Percentiles rank a stretch among this genome's conserved stretches.
Conservation (phyloP, 345 rosid species). For the Tarenaya hassleriana region DNA sequence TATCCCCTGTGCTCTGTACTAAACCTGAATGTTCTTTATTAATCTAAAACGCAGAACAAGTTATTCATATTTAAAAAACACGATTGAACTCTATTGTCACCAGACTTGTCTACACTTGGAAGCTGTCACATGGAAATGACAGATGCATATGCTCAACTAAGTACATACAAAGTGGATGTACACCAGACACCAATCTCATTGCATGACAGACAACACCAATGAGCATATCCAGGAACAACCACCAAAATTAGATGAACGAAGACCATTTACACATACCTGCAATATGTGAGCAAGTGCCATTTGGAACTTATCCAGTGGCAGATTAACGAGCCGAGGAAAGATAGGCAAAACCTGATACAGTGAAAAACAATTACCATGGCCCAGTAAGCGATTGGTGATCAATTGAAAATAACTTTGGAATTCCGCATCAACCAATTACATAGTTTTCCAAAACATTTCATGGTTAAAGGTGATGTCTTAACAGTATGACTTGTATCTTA, state of each 20-base stretch:
- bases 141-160: background rate
- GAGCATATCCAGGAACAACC: constrained; percentile 4
- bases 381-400: background rate
- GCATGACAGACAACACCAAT: constrained; percentile 5
- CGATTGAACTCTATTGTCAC: no score
- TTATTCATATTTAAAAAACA: background rate
- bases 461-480: background rate
- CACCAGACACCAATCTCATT: background rate
- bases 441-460: constrained; percentile 12
- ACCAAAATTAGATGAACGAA: constrained; percentile 7
- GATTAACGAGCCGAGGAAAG: constrained; percentile 83
- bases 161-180: background rate
- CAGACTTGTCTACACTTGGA: background rate
- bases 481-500: no score
- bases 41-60: background rate
- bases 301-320: constrained; percentile 87
- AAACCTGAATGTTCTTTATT: background rate
- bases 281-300: constrained; percentile 90
- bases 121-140: background rate
- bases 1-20: background rate
- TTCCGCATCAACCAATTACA: constrained; percentile 9
- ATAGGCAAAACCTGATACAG: constrained; percentile 76
- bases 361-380: constrained; percentile 9
- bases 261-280: constrained; percentile 53
- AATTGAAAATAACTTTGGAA: constrained; percentile 9